Base-by-base conservation (phyloP, 345 rosid species). In the Hevea brasiliensis region DNA sequence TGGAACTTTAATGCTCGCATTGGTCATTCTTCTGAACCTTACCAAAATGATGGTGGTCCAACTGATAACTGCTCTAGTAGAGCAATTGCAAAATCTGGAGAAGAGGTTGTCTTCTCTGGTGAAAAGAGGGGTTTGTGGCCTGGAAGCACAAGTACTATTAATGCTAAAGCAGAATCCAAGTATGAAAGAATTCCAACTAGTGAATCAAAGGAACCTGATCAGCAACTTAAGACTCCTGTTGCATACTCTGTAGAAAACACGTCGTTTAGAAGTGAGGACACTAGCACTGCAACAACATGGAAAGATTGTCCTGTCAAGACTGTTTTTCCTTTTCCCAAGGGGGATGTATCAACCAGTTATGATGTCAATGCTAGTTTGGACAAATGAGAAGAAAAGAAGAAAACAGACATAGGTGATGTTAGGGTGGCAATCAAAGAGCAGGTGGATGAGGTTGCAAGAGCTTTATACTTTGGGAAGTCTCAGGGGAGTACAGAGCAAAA, bases 371-470 rank as follows among this genome's bases (percentile, higher is more conserved):
- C 70, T 65, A 76, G 72, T 71, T 79, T 80, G 29, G 89, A 91
- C 24, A 91, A 85, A 77, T 88, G 76, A 74, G 94, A 87, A 71
- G 93, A 91, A 62, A 91, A 90, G 83, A 88, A 79, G 76, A 90
- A 85, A 81, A 81, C 84, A 14, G 87, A 86, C 41, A 57, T 45
- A 11, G 71, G 18, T 81, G 91, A 89, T 79, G 79, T 76, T 57
- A 82, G 93, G 79, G 80, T 71, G 53, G 86, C 84, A n/a, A 87
- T 89, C 74, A 96, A 91, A 69, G 89, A 91, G 78, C 97, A 93
- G 84, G 95, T 88, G 80, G 94, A 94, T 67, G 98, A 96, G 72
- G 91, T 89, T 78, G 98, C 94, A 79, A 88, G 92, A 78, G 90
- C 95, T 70, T 84, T 89, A 68, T 87, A 79, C 79, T 80, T 83